Conservation (phyloP, 2,329 filamentous ascomycete genomes). For the Scytalidium lignicola region DNA sequence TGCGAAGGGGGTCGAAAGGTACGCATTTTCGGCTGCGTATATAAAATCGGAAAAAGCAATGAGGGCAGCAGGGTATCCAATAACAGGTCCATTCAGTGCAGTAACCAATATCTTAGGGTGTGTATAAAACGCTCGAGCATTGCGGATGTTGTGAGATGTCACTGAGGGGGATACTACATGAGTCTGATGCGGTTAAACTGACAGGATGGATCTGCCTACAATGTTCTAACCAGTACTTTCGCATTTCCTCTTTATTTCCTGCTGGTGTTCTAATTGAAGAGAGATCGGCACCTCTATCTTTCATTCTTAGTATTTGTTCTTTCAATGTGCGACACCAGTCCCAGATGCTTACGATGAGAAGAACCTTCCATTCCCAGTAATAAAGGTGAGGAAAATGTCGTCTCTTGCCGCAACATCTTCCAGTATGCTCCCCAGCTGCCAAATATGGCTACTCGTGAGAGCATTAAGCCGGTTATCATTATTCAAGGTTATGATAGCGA, state of each 20-base stretch:
- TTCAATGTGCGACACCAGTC: no score
- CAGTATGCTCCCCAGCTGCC: slow-evolving; percentile 64
- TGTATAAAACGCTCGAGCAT: slow-evolving; percentile 80
- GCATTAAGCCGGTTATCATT: slow-evolving; percentile 82
- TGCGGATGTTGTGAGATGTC: slow-evolving; percentile 73
- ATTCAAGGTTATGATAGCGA: slow-evolving; percentile 80
- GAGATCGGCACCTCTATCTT: no score
- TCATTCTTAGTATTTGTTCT: no score
- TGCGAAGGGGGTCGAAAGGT: slow-evolving; percentile 82
- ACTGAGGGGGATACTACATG: slow-evolving; percentile 36
- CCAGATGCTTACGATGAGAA: slow-evolving; percentile 91
- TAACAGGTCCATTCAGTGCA: slow-evolving; percentile 81
- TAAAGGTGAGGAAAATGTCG: slow-evolving; percentile 74
- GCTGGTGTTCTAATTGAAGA: slow-evolving; percentile 35
- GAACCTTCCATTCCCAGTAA: slow-evolving; percentile 61
- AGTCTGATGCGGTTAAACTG: no score
- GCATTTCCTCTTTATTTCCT: slow-evolving; percentile 77
- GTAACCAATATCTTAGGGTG: slow-evolving; percentile 89
- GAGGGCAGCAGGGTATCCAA: slow-evolving; percentile 79
- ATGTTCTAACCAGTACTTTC: no score
- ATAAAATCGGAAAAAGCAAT: slow-evolving; percentile 82
- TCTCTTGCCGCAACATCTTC: slow-evolving; percentile 70
- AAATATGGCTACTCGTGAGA: slow-evolving; percentile 65
- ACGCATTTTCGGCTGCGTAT: slow-evolving; percentile 73
- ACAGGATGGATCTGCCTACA: no score